Evolutionary conservation across 768 basidiomycete genomes (phyloP).

Genomic region (Amanita muscaria): DNA sequence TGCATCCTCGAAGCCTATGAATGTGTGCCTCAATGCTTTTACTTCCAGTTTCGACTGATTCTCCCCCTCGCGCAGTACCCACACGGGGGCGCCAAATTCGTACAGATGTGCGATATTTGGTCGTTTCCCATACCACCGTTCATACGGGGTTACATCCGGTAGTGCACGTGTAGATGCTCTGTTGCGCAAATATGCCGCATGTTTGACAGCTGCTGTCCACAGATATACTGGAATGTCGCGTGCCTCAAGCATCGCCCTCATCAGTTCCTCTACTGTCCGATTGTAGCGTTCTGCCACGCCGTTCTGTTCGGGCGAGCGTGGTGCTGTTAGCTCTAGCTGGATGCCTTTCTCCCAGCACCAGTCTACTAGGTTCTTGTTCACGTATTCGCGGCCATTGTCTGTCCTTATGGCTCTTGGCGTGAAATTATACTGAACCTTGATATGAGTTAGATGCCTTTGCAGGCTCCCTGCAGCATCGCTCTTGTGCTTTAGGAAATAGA

Average conservation of each 20-base stretch:
- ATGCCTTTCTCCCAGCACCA: background rate
- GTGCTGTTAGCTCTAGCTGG: background rate
- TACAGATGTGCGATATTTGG: too few species aligned
- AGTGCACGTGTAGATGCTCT: background rate
- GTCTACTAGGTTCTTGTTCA: background rate
- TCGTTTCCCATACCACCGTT: too few species aligned
- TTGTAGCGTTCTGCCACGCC: too few species aligned
- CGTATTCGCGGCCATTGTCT: background rate
- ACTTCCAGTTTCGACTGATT: too few species aligned
- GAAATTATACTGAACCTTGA: background rate
- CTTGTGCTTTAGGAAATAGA: too few species aligned
- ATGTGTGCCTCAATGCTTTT: too few species aligned
- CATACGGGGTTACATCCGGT: conserved; percentile 4
- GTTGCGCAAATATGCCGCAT: conserved; percentile 19
- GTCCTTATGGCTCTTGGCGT: background rate
- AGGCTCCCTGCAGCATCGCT: background rate
- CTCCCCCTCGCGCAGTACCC: too few species aligned
- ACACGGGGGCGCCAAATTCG: too few species aligned
- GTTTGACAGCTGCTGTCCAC: too few species aligned
- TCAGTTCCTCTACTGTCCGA: conserved; percentile 14
- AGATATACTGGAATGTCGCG: conserved; percentile 15
- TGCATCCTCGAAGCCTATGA: too few species aligned
- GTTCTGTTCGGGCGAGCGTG: conserved; percentile 6
- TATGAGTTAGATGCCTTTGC: background rate
- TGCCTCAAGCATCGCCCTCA: conserved; percentile 14